Percentiles rank a stretch among this genome's conserved stretches.
phyloP scores from a whole-genome alignment of 495 filamentous ascomycete genomes.

The Xylaria intraflava region DNA sequence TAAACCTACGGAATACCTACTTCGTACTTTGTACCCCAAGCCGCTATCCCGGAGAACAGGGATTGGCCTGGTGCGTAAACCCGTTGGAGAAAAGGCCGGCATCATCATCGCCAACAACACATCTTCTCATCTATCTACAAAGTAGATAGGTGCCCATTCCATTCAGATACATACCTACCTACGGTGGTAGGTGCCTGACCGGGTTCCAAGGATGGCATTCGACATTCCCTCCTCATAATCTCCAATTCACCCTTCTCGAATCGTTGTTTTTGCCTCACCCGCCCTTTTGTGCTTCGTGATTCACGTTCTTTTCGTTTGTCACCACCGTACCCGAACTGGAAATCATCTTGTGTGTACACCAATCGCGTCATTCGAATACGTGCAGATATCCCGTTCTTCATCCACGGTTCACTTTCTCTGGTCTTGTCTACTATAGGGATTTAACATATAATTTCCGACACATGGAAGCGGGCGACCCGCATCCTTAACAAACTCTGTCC shows the following conservation, averaged over 20 bases:
- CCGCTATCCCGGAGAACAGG: too few relatives aligned
- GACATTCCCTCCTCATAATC: too few relatives aligned
- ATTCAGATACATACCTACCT: too few relatives aligned
- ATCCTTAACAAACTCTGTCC: neutral
- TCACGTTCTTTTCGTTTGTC: neutral
- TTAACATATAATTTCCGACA: too few relatives aligned
- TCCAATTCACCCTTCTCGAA: neutral
- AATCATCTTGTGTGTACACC: too few relatives aligned
- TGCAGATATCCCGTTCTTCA: neutral
- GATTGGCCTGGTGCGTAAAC: neutral
- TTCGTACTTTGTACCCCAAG: too few relatives aligned
- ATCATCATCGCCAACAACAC: neutral
- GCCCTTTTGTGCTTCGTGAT: neutral
- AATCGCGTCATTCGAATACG: neutral
- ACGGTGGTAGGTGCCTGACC: too few relatives aligned
- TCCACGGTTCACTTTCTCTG: neutral
- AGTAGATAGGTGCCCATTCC: neutral
- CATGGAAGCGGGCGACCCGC: neutral
- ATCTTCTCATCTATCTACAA: neutral
- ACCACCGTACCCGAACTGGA: too few relatives aligned
- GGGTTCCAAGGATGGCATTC: too few relatives aligned
- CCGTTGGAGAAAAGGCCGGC: neutral
- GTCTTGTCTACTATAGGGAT: too few relatives aligned
- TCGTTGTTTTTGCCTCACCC: neutral
- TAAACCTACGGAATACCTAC: neutral